Conservation (phyloP, 2,329 filamentous ascomycete genomes). For the Lasiodiplodia citricola region DNA sequence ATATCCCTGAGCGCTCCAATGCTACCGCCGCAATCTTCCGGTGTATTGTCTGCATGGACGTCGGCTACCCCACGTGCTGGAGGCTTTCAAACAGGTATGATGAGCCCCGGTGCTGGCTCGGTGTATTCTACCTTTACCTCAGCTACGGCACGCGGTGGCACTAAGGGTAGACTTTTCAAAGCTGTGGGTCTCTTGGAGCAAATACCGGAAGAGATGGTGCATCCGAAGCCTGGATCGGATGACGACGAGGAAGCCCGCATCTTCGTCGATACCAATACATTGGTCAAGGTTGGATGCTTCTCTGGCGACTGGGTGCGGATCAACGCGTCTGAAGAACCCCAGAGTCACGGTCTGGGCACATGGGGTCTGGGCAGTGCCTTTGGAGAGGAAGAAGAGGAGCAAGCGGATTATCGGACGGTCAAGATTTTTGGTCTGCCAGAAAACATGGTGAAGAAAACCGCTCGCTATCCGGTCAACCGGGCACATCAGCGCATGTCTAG, state of each 20-base stretch:
- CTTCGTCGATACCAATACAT: conserved; percentile 84
- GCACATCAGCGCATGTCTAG: conserved; percentile 56
- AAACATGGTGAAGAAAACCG: conserved; percentile 60
- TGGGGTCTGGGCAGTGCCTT: conserved; percentile 70
- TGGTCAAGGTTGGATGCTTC: conserved; percentile 92
- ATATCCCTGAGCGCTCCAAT: conserved; percentile 85
- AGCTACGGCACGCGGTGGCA: conserved; percentile 76
- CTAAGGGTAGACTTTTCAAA: conserved; percentile 81
- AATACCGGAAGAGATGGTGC: conserved; percentile 78
- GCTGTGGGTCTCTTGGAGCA: conserved; percentile 74
- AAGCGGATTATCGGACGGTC: conserved; percentile 76
- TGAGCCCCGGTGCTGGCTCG: conserved; percentile 73
- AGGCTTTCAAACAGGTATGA: conserved; percentile 74
- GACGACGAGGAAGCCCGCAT: conserved; percentile 87
- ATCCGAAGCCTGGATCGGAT: conserved; percentile 81
- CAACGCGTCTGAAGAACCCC: conserved; percentile 77
- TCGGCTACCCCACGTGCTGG: conserved; percentile 80
- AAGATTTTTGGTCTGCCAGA: conserved; percentile 90
- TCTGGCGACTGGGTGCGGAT: conserved; percentile 96
- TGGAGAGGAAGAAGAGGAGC: conserved; percentile 62
- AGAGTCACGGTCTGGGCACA: conserved; percentile 66
- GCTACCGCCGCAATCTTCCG: conserved; percentile 76
- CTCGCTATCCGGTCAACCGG: conserved; percentile 61
- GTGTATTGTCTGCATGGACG: conserved; percentile 78
- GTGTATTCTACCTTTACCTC: conserved; percentile 89